These are phyloP conservation scores for Macrocybe gigantea DNA, from an alignment of 768 basidiomycete genomes.

Conservation along the genomic window DNA sequence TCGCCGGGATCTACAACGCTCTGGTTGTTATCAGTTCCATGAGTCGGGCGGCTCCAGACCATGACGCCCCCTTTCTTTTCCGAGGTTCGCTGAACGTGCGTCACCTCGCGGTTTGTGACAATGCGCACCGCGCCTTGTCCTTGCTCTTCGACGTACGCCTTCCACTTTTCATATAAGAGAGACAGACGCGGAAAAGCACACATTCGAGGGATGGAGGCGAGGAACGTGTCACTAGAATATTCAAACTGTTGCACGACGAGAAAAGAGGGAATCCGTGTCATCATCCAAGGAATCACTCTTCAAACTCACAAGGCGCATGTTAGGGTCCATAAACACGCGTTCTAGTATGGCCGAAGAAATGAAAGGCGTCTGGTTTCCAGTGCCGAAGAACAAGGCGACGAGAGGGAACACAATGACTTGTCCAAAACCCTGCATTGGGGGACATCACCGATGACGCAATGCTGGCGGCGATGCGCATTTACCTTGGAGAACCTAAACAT, in stretches of 20 bases:
- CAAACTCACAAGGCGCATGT: constrained; percentile 23
- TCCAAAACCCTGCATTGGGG: constrained; percentile 17
- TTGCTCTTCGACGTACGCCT: constrained; percentile 17
- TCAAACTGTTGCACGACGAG: constrained; percentile 16
- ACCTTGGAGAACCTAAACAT: constrained; percentile 26
- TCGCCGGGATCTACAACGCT: constrained; percentile 20
- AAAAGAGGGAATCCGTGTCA: neutral
- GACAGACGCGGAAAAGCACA: constrained; percentile 23
- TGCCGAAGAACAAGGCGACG: constrained; percentile 25
- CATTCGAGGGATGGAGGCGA: constrained; percentile 24
- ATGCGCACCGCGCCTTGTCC: constrained; percentile 18
- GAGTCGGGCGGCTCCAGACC: constrained; percentile 20
- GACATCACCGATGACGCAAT: neutral
- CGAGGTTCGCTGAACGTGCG: constrained; percentile 15
- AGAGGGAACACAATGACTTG: constrained; percentile 24
- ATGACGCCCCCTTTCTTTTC: constrained; percentile 14
- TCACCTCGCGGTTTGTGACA: constrained; percentile 19
- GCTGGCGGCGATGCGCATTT: neutral
- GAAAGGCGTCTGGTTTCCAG: constrained; percentile 27
- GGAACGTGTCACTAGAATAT: constrained; percentile 22
- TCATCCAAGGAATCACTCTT: neutral
- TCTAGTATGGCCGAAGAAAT: constrained; percentile 25
- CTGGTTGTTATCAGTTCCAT: constrained; percentile 22
- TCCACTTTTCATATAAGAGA: constrained; percentile 20
- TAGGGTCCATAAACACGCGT: constrained; percentile 27